A percentile compares a stretch with the other conserved stretches of the same genome.
Conservation (phyloP, 768 basidiomycete species). For the Pleurotus giganteus region DNA sequence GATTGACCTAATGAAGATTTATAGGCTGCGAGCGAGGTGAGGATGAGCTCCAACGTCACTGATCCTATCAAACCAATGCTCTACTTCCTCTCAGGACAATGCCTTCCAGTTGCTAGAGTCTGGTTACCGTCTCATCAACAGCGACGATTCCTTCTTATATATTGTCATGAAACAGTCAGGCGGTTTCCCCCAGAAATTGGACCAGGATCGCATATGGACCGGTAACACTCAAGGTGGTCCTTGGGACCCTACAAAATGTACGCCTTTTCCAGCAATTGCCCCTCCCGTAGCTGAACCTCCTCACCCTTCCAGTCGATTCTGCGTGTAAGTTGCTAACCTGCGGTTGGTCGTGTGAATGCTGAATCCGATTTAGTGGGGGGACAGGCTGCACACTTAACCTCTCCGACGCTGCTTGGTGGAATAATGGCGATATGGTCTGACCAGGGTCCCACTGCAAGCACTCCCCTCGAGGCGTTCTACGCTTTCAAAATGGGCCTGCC, state of each 20-base stretch:
- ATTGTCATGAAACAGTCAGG: neutral
- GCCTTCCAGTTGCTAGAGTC: neutral
- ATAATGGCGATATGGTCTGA: constrained; percentile 41
- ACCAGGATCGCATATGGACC: neutral
- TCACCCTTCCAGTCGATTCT: too few relatives aligned
- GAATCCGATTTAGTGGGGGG: neutral
- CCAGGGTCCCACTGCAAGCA: constrained; percentile 46
- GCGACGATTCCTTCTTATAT: neutral
- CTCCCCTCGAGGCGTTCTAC: constrained; percentile 40
- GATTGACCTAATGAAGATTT: neutral
- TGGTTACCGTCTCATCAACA: neutral
- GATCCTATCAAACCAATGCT: neutral
- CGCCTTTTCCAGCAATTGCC: neutral
- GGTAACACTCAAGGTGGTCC: neutral
- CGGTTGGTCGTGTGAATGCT: too few relatives aligned
- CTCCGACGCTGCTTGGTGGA: constrained; percentile 27
- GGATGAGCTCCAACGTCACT: neutral
- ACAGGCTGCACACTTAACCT: constrained; percentile 9
- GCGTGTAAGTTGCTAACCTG: too few relatives aligned
- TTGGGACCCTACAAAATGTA: neutral
- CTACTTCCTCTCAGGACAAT: neutral
- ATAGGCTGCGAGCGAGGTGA: neutral
- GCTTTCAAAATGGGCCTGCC: constrained; percentile 39
- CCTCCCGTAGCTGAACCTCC: too few relatives aligned
- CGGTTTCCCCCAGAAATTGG: neutral